Evolutionary conservation across 1,284 basidiomycete species (phyloP), one percentile per base, ranked within the genome.

Genomic region (Wolfiporia cocos): DNA sequence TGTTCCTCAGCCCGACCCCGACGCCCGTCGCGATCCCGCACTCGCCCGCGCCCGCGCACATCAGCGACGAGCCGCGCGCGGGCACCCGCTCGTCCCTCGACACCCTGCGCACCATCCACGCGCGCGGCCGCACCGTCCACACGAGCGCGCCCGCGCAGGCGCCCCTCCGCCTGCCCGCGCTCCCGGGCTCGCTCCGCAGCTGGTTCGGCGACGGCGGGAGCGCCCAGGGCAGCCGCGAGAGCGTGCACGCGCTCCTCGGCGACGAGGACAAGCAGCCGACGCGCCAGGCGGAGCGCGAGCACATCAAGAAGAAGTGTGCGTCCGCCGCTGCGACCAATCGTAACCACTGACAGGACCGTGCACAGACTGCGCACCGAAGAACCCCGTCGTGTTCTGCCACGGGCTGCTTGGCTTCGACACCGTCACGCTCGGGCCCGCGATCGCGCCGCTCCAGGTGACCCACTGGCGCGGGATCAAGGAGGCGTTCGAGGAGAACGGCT

Each of bases 401-500:
- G 93, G 94, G 6, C 73, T 96, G 1, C 73, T 96, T 2, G 92
- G 92, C 4, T 92, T 92, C 54, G 88, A 92, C 58, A 81, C 79
- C 0, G 76, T 87, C 47, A 82, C 74, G 4, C 76, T 87, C 34
- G 81, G 82, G 7, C 79, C 78, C 2, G 64, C 79, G 14, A 81
- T 92, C 44, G 82, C 86, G 9, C 81, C 87, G 3, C 57, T 97
- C 20, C 81, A 92, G 55, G 89, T 98, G 36, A 76, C 83, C 4
- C 92, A 98, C 61, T 98, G 94, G 94, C 77, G 93, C 29, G 94
- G 94, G 3, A 93, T 97, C 50, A 85, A 86, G 54, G 90, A 96
- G 57, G 90, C 87, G 5, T 73, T 98, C 7, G 84, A 94, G 56
- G 74, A 83, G 20, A 91, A 87, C 56, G 93, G 91, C 14, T 78